A percentile compares a stretch with the other conserved stretches of the same genome.
phyloP scores from a whole-genome alignment of 169 alveolate genomes.

The Plasmodium cynomolgi region DNA sequence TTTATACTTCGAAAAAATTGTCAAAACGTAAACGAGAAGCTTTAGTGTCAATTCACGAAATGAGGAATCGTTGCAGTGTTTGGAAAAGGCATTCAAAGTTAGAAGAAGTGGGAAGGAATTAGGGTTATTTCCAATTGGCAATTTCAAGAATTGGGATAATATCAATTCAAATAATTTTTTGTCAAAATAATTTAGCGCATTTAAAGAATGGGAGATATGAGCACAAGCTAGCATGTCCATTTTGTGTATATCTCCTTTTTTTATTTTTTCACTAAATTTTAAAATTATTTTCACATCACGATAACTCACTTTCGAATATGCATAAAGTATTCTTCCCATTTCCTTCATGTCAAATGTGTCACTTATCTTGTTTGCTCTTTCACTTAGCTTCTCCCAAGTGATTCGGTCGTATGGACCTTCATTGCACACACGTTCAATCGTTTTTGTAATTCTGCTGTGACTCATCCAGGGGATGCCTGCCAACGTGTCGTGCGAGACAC shows the following conservation, averaged over 20 bases:
- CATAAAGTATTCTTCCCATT: conserved; percentile 62
- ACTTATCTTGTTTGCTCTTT: conserved; percentile 35
- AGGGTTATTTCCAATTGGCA: not conserved
- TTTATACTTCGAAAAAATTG: conserved; percentile 17
- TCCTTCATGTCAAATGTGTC: conserved; percentile 40
- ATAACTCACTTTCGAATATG: conserved; percentile 60
- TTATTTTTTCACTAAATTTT: conserved; percentile 54
- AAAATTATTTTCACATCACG: conserved; percentile 59
- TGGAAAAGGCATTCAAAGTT: conserved; percentile 46
- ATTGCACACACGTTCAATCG: conserved; percentile 36
- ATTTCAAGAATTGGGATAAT: not conserved
- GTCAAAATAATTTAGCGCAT: conserved; percentile 47
- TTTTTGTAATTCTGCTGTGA: conserved; percentile 66
- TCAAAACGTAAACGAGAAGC: conserved; percentile 18
- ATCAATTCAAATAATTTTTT: conserved; percentile 28
- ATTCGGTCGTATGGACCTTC: conserved; percentile 71
- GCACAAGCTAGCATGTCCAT: conserved; percentile 60
- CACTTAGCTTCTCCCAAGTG: conserved; percentile 70
- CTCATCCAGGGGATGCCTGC: conserved; percentile 76
- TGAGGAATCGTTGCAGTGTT: conserved; percentile 40
- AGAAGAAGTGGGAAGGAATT: conserved; percentile 50
- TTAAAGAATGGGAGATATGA: conserved; percentile 53
- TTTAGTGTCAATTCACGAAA: conserved; percentile 17
- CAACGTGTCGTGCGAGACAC: conserved; percentile 60
- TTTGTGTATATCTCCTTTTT: conserved; percentile 28